Conservation (phyloP, 352 stramenopile genomes). For the Phytophthora pseudosyringae region DNA sequence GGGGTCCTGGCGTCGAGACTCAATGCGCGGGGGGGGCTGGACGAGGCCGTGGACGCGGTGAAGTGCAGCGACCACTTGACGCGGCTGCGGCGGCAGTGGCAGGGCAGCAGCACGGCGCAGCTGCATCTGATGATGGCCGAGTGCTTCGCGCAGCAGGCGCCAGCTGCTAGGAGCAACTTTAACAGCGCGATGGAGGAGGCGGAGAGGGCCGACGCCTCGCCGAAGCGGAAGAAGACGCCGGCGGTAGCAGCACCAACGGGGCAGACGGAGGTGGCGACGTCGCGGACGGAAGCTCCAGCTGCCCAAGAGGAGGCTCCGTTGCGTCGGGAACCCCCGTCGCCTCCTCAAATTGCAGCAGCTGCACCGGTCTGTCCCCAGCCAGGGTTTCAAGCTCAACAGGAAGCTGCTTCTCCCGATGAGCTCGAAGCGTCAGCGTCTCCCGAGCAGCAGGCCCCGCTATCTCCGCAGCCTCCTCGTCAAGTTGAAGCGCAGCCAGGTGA, state of each 20-base stretch:
- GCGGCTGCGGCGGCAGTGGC: constrained; percentile 32
- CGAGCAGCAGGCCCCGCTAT: neutral
- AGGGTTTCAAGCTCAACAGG: neutral
- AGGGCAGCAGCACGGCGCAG: constrained; percentile 22
- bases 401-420: neutral
- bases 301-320: too few species aligned
- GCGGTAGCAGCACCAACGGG: neutral
- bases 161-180: neutral
- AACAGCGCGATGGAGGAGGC: constrained; percentile 22
- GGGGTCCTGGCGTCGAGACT: constrained; percentile 21
- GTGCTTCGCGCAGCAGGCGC: constrained; percentile 20
- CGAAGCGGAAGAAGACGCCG: constrained; percentile 18
- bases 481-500: constrained; percentile 1
- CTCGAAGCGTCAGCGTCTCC: neutral
- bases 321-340: neutral
- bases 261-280: neutral
- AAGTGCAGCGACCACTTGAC: constrained; percentile 35
- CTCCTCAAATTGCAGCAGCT: neutral
- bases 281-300: neutral
- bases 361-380: neutral
- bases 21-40: constrained; percentile 1
- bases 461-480: neutral
- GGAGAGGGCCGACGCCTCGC: neutral
- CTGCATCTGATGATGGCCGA: constrained; percentile 36
- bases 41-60: constrained; percentile 17